These are phyloP conservation scores for Phyllosticta paracitricarpa DNA, from an alignment of 2,329 filamentous ascomycete species.

Conservation along the genomic window DNA sequence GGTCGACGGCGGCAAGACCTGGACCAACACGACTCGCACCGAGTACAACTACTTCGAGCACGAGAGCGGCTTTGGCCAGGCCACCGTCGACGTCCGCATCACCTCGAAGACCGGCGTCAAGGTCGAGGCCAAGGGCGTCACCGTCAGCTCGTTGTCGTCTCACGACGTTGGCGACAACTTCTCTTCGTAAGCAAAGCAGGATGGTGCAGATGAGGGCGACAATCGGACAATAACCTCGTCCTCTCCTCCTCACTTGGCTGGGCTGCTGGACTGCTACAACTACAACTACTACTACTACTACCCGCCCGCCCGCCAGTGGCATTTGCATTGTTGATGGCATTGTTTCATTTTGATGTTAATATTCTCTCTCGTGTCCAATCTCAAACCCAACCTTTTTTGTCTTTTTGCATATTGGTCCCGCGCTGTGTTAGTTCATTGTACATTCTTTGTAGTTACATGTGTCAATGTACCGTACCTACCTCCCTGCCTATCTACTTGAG, in stretches of 20 bases:
- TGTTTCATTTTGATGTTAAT: neutral
- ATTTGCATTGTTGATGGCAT: neutral
- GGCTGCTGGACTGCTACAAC: neutral
- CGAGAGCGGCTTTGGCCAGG: slow-evolving; percentile 44
- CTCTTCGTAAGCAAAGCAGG: slow-evolving; percentile 5
- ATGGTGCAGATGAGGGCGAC: neutral
- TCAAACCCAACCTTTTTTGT: neutral
- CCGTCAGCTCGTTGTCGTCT: slow-evolving; percentile 25
- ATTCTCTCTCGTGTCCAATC: neutral
- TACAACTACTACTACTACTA: too few relatives aligned
- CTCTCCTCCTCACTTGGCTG: neutral
- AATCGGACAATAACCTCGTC: neutral
- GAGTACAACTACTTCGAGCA: slow-evolving; percentile 53
- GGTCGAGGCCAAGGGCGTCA: slow-evolving; percentile 43
- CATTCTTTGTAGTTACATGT: neutral
- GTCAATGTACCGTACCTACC: neutral
- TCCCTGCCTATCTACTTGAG: too few relatives aligned
- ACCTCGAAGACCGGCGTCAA: slow-evolving; percentile 43
- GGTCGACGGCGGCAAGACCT: slow-evolving; percentile 49
- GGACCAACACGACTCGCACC: slow-evolving; percentile 45
- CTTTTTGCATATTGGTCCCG: neutral
- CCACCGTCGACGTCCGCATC: slow-evolving; percentile 45
- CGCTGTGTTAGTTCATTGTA: neutral
- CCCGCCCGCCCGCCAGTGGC: neutral
- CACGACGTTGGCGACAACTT: slow-evolving; percentile 26